phyloP scores from a whole-genome alignment of 1,284 basidiomycete species.

The Ustilago vetiveriae region DNA sequence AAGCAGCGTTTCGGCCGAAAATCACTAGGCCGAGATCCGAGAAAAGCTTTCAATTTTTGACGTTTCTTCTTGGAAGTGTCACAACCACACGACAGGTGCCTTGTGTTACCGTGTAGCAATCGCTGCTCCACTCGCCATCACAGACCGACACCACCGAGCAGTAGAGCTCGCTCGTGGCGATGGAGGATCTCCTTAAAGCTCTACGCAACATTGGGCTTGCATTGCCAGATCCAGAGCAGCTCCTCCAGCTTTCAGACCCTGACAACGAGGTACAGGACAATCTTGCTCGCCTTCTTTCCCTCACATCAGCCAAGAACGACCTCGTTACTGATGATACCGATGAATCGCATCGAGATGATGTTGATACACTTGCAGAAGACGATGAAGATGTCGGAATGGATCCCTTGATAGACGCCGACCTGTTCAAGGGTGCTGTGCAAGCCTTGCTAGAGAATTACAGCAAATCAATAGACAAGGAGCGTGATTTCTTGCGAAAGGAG shows the following conservation, averaged over 20 bases:
- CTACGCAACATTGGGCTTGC: conserved; percentile 57
- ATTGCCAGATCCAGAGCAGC: conserved; percentile 56
- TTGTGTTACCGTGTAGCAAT: neutral
- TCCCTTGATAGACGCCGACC: conserved; percentile 58
- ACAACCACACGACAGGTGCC: conserved; percentile 8
- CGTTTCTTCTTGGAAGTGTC: conserved; percentile 17
- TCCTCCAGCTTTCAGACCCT: conserved; percentile 58
- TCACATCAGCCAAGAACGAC: conserved; percentile 39
- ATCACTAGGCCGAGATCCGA: conserved; percentile 15
- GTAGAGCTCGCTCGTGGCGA: conserved; percentile 2
- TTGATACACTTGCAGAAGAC: neutral
- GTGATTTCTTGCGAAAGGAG: conserved; percentile 42
- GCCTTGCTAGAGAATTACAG: conserved; percentile 63
- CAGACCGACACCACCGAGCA: neutral
- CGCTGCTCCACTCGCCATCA: neutral
- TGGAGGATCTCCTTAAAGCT: conserved; percentile 64
- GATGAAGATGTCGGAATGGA: conserved; percentile 31
- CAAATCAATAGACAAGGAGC: conserved; percentile 50
- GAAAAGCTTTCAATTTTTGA: conserved; percentile 23
- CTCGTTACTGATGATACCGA: conserved; percentile 14
- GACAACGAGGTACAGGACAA: conserved; percentile 55
- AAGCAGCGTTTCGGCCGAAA: conserved; percentile 3
- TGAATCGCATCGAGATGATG: neutral
- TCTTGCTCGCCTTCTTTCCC: conserved; percentile 58
- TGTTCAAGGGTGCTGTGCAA: conserved; percentile 61